These are phyloP conservation scores for Neofusicoccum ribis DNA, from an alignment of 2,329 filamentous ascomycete species.

Conservation along the genomic window DNA sequence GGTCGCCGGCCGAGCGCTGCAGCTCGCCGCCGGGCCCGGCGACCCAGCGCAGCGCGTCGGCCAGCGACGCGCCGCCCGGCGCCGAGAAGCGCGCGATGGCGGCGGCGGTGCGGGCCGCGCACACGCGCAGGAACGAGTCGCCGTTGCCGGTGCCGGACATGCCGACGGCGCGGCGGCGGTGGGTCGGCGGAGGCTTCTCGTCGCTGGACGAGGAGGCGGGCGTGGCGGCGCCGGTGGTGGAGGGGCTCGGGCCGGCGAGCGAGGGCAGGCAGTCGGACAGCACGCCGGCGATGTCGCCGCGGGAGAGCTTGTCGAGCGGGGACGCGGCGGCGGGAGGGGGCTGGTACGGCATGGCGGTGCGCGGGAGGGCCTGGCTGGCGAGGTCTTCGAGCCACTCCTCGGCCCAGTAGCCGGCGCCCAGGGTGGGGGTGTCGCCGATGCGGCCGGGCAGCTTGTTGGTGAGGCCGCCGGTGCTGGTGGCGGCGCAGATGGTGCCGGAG, in stretches of 20 bases:
- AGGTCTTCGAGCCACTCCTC: slow-evolving; percentile 69
- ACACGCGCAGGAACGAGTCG: slow-evolving; percentile 76
- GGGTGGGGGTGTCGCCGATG: slow-evolving; percentile 80
- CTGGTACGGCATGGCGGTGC: slow-evolving; percentile 27
- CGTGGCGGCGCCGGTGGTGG: slow-evolving; percentile 31
- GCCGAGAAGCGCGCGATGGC: slow-evolving; percentile 68
- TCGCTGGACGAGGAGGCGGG: slow-evolving; percentile 16
- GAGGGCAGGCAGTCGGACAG: slow-evolving; percentile 62
- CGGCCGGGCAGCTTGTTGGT: slow-evolving; percentile 87
- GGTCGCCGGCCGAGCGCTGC: slow-evolving; percentile 69
- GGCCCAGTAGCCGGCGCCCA: slow-evolving; percentile 87
- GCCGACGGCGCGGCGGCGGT: slow-evolving; percentile 48
- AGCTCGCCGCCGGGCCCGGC: slow-evolving; percentile 72
- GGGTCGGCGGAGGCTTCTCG: neutral
- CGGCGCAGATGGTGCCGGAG: slow-evolving; percentile 70
- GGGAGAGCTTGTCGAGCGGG: slow-evolving; percentile 29
- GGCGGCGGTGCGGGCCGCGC: slow-evolving; percentile 70
- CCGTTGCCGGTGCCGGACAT: slow-evolving; percentile 85
- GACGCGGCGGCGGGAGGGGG: slow-evolving; percentile 20
- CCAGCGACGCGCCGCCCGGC: slow-evolving; percentile 46
- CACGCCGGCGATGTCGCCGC: slow-evolving; percentile 47
- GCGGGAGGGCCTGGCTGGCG: slow-evolving; percentile 3
- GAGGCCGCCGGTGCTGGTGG: slow-evolving; percentile 70
- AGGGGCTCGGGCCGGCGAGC: slow-evolving; percentile 26
- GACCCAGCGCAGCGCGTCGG: slow-evolving; percentile 63